Percentiles rank a stretch among this genome's conserved stretches.
Conservation (phyloP, 2,329 filamentous ascomycete genomes). For the Sporothrix schenckii region DNA sequence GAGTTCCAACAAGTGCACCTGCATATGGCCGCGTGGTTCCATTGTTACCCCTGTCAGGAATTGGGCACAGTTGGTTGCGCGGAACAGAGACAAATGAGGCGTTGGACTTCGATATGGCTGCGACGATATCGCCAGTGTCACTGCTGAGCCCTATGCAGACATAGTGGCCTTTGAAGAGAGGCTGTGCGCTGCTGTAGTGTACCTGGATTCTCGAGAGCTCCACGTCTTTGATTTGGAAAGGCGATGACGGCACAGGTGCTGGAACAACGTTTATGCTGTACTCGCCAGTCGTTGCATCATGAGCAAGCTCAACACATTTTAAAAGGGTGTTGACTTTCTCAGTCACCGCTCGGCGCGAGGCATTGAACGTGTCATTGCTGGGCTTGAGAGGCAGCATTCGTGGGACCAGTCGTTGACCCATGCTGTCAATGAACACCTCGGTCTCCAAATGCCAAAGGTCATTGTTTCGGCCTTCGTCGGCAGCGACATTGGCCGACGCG, state of each 20-base stretch:
- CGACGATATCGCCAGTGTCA: slow-evolving; percentile 37
- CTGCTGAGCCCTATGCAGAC: slow-evolving; percentile 44
- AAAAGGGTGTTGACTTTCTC: slow-evolving; percentile 43
- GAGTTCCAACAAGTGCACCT: slow-evolving; percentile 37
- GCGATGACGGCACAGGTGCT: not conserved
- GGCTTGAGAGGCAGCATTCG: slow-evolving; percentile 47
- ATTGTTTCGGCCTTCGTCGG: slow-evolving; percentile 30
- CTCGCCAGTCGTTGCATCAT: not conserved
- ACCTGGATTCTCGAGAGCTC: slow-evolving; percentile 38
- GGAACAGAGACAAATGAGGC: slow-evolving; percentile 43
- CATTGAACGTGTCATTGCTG: slow-evolving; percentile 47
- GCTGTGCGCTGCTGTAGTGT: slow-evolving; percentile 45
- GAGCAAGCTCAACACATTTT: slow-evolving; percentile 40
- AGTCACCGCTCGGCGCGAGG: slow-evolving; percentile 44
- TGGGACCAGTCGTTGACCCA: slow-evolving; percentile 44
- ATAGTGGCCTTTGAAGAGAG: slow-evolving; percentile 41
- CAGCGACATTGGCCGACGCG: too few species aligned
- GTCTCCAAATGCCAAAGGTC: slow-evolving; percentile 43
- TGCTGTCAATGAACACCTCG: slow-evolving; percentile 45
- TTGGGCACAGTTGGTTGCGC: not conserved
- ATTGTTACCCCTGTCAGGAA: not conserved
- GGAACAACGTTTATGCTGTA: not conserved
- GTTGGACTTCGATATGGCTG: slow-evolving; percentile 43
- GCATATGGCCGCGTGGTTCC: slow-evolving; percentile 33
- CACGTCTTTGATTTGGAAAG: too few species aligned